Evolutionary conservation across 768 basidiomycete genomes (phyloP).

Genomic region (Tricholoma sp.): DNA sequence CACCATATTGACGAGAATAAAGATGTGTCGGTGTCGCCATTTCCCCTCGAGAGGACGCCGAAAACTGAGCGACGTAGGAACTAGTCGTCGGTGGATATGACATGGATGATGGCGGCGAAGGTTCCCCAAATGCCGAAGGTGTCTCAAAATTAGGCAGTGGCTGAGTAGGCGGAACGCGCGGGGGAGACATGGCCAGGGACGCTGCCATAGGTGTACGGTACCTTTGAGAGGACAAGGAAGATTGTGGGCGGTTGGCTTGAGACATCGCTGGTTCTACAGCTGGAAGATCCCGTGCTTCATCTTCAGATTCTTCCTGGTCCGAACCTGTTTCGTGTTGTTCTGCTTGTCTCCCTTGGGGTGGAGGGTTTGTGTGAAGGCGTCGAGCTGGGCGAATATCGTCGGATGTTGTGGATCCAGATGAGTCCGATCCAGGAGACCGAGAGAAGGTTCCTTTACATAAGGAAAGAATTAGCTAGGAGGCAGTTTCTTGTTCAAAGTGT

Average conservation of each 20-base stretch:
- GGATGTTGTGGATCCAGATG: conserved; percentile 61
- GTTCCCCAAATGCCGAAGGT: conserved; percentile 64
- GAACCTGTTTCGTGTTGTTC: conserved; percentile 31
- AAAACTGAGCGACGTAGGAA: conserved; percentile 32
- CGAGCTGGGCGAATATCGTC: conserved; percentile 20
- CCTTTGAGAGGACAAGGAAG: conserved; percentile 71
- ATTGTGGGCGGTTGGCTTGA: conserved; percentile 56
- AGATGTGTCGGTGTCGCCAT: conserved; percentile 31
- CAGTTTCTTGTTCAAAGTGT: neutral
- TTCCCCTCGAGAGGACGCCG: conserved; percentile 34
- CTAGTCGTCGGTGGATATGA: conserved; percentile 29
- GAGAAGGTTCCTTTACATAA: conserved; percentile 35
- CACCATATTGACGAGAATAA: conserved; percentile 32
- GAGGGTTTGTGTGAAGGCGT: conserved; percentile 13
- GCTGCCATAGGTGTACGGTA: conserved; percentile 76
- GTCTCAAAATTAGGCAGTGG: conserved; percentile 69
- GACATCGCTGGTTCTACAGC: conserved; percentile 22
- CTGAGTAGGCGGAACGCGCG: conserved; percentile 58
- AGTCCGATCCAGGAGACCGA: conserved; percentile 52
- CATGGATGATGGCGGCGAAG: conserved; percentile 33
- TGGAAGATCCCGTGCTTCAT: conserved; percentile 42
- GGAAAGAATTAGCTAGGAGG: neutral
- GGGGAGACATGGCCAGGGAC: conserved; percentile 54
- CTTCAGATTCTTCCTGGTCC: conserved; percentile 42
- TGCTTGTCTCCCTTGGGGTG: conserved; percentile 19